Base-by-base conservation (phyloP, 2,329 filamentous ascomycete species). In the Rasamsonia emersonii region DNA sequence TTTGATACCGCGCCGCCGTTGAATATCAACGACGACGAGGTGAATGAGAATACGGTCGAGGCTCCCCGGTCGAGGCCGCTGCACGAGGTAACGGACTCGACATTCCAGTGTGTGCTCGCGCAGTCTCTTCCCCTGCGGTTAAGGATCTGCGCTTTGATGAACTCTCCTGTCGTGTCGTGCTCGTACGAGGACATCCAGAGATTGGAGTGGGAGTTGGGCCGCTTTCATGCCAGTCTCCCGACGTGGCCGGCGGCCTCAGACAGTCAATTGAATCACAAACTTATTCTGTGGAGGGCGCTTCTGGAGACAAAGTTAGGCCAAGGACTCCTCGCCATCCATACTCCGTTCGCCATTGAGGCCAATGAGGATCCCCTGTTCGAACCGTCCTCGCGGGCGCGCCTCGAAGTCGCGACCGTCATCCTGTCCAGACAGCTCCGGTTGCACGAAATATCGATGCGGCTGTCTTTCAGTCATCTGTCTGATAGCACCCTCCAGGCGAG, bases 1-100 rank as follows among this genome's bases (percentile, higher is more conserved):
- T 72, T 67, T 38, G 72, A 77, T 38, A 62, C 61, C 4, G 54
- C 57, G 4, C 50, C 64, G 4, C 69, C 71, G 1, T 49, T 61
- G 13, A 73, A 75, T 39, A 51, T 73, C 13, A 60, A 66, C 18
- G 71, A 75, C 36, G 62, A 68, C 18, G 64, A 67, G 10, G 54
- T 75, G 9, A 48, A 54, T 9, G 56, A 59, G 30, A 40, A 24
- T 9, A 54, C 40, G 9, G 50, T 43, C 0, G 51, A 56, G 13
- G 30, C 47, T 13, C 61, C 59, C 0, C 30, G 37, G n/a, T 44
- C 45, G 7, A 46, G 46, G 3, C 50, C 59, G 2, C 7, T 51
- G 2, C 35, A 42, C 5, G 47, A 55, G 16, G 36, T 53, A 8
- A 62, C 59, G 3, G 57, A 61, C 32, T 55, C 47, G 10, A 74